Evolutionary conservation across 805 yeast genomes (phyloP).

Genomic region (Cyberlindnera misumaiensis): DNA sequence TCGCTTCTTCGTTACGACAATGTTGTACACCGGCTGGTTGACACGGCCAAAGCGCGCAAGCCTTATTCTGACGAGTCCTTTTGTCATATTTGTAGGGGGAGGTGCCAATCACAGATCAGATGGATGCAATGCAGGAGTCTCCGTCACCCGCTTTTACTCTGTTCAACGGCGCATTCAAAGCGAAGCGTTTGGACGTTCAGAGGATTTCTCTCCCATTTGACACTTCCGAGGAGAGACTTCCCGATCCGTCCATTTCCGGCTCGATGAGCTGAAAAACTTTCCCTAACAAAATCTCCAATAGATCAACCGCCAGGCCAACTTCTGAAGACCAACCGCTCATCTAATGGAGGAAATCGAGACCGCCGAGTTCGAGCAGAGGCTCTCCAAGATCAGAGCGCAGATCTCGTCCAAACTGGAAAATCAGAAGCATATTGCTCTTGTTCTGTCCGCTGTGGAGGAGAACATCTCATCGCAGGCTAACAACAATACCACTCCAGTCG

Average conservation of each 20-base stretch:
- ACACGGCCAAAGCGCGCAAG: constrained; percentile 90
- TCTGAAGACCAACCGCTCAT: background rate
- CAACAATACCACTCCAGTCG: constrained; percentile 53
- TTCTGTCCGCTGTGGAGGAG: constrained; percentile 86
- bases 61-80: constrained; percentile 79
- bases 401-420: constrained; percentile 74
- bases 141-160: too few relatives aligned
- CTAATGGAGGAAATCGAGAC: constrained; percentile 16
- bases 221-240: too few relatives aligned
- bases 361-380: constrained; percentile 43
- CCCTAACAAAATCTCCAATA: background rate
- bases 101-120: too few relatives aligned
- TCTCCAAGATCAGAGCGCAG: constrained; percentile 66
- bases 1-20: constrained; percentile 73
- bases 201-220: too few relatives aligned
- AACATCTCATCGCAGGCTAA: constrained; percentile 43
- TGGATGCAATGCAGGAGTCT: too few relatives aligned
- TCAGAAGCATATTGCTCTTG: constrained; percentile 78
- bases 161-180: too few relatives aligned
- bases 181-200: too few relatives aligned
- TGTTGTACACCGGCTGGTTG: constrained; percentile 83
- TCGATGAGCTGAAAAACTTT: background rate
- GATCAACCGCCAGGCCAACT: too few relatives aligned
- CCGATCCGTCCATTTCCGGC: too few relatives aligned
- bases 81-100: too few relatives aligned